Percentiles rank a stretch among this genome's conserved stretches.
These are phyloP conservation scores for Clohesyomyces aquaticus DNA, from an alignment of 495 filamentous ascomycete genomes.

Conservation along the genomic window DNA sequence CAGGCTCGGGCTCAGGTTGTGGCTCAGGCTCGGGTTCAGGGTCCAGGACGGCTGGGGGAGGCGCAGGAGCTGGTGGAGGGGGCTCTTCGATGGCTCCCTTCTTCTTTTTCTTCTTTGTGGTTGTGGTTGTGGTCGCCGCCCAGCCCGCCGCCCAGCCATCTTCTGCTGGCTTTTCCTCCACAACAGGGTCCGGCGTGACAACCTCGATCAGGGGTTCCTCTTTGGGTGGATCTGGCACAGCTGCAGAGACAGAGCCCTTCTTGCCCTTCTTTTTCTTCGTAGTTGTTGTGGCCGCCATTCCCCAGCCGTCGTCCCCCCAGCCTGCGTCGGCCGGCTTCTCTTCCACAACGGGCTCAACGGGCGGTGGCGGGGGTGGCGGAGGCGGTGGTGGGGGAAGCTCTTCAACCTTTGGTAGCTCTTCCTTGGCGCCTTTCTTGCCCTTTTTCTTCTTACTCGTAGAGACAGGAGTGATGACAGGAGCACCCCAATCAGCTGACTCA, in stretches of 20 bases:
- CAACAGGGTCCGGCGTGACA: slow-evolving; percentile 15
- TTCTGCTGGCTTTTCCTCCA: slow-evolving; percentile 14
- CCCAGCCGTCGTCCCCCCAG: slow-evolving; percentile 23
- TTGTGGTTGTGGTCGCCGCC: slow-evolving; percentile 13
- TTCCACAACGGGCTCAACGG: slow-evolving; percentile 48
- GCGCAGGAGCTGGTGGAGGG: slow-evolving; percentile 27
- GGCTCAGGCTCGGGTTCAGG: slow-evolving; percentile 36
- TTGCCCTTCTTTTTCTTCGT: slow-evolving; percentile 38
- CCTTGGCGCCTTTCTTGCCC: slow-evolving; percentile 28
- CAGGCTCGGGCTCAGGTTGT: slow-evolving; percentile 43
- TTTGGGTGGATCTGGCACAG: slow-evolving; percentile 25
- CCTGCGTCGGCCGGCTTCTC: slow-evolving; percentile 16
- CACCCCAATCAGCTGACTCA: slow-evolving; percentile 23
- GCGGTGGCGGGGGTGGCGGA: slow-evolving; percentile 33
- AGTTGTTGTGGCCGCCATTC: background rate
- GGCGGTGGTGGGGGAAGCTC: slow-evolving; percentile 19
- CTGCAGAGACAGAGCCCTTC: slow-evolving; percentile 36
- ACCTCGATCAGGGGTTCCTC: slow-evolving; percentile 29
- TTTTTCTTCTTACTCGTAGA: slow-evolving; percentile 35
- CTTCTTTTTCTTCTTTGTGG: slow-evolving; percentile 35
- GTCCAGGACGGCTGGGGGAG: slow-evolving; percentile 30
- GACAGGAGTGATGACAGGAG: background rate
- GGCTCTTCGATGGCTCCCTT: slow-evolving; percentile 27
- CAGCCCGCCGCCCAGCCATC: slow-evolving; percentile 23
- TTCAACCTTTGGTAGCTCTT: slow-evolving; percentile 20